Evolutionary conservation across 306 rosid genomes (phyloP).

Genomic region (Trichosanthes truncata): DNA sequence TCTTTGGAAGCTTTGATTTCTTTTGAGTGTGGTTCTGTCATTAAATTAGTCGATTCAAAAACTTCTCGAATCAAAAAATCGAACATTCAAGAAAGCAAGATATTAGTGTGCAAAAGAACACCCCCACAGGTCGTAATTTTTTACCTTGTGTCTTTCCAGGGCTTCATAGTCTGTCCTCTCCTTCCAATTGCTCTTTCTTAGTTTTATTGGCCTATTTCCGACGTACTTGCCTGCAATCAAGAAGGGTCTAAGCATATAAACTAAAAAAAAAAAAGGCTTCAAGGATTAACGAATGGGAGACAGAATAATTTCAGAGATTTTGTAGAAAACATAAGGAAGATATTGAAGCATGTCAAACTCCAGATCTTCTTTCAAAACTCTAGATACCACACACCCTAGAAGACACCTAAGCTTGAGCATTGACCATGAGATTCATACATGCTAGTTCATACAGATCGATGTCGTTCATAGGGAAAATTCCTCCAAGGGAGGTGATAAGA

Average conservation of each 20-base stretch:
- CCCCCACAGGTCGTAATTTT: background rate
- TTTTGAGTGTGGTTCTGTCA: constrained; percentile 55
- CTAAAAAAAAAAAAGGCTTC: background rate
- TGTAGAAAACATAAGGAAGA: background rate
- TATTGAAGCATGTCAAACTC: background rate
- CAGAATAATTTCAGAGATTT: background rate
- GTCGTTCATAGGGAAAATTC: background rate
- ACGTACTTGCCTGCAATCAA: constrained; percentile 72
- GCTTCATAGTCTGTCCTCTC: constrained; percentile 83
- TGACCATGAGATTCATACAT: background rate
- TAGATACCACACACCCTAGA: background rate
- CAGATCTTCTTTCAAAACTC: background rate
- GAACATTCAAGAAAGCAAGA: background rate
- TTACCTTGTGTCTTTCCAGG: constrained; percentile 68
- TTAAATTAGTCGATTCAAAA: background rate
- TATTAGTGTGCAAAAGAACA: background rate
- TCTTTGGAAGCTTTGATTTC: constrained; percentile 64
- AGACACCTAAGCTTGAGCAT: background rate
- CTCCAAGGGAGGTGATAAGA: background rate
- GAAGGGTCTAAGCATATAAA: background rate
- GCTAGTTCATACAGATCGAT: background rate
- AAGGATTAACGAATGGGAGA: background rate
- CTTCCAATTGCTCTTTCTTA: constrained; percentile 92
- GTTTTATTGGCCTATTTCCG: constrained; percentile 91
- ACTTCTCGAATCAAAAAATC: background rate